Conservation (phyloP, 345 rosid genomes). For the Euphorbia pulcherrima region DNA sequence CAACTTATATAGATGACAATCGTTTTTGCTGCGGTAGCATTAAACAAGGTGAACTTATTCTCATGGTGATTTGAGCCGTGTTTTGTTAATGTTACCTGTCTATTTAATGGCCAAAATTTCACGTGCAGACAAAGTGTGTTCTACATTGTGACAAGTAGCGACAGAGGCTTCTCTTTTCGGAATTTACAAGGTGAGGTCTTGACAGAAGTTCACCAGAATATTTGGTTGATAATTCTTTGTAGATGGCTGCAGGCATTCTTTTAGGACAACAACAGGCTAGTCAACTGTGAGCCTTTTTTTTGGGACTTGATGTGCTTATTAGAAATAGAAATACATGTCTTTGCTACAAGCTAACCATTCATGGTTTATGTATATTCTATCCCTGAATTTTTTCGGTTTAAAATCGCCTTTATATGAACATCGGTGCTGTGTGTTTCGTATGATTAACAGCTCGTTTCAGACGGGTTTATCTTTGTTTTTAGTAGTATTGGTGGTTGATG, state of each 20-base stretch:
- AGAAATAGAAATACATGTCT: background rate
- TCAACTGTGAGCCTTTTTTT: background rate
- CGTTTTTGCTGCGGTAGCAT: slow-evolving; percentile 82
- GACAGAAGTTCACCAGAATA: background rate
- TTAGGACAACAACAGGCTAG: slow-evolving; percentile 12
- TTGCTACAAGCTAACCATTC: too few relatives aligned
- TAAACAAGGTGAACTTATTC: slow-evolving; percentile 62
- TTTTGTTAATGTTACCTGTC: background rate
- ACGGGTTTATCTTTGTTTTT: too few relatives aligned
- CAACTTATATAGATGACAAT: slow-evolving; percentile 85
- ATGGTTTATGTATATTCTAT: background rate
- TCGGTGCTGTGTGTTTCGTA: background rate
- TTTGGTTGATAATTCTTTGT: slow-evolving; percentile 20
- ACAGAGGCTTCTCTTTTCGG: background rate
- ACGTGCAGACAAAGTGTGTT: slow-evolving; percentile 30
- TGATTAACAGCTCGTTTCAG: too few relatives aligned
- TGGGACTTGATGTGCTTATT: background rate
- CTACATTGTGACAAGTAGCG: slow-evolving; percentile 8
- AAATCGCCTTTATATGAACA: background rate
- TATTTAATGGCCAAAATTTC: background rate
- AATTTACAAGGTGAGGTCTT: background rate
- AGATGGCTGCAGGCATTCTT: slow-evolving; percentile 13
- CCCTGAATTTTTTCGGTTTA: background rate
- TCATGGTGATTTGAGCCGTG: background rate
- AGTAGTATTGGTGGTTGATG: too few relatives aligned